Evolutionary conservation across 805 yeast genomes (phyloP), one percentile per base, ranked within the genome.

Genomic region (Pichia eremophila): DNA sequence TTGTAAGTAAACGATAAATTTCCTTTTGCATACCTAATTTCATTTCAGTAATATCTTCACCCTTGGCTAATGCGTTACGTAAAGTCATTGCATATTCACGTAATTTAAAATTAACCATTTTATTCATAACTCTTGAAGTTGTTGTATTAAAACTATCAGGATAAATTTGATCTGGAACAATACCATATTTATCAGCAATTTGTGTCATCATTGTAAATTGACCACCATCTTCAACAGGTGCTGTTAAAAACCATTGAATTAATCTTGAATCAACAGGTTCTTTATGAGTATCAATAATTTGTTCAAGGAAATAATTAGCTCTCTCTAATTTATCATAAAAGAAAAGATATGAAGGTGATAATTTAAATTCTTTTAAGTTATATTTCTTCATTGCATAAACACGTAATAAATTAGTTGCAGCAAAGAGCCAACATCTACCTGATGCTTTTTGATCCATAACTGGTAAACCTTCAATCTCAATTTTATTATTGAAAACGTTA

Each of bases 371-470:
- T 55, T 79, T 78, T 56, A 87, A 64, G 58, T 81, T 78, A 63
- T 81, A 75, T 59, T 75, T 74, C 56, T 74, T 70, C 65, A 81
- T 78, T 39, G 85, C 75, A 46, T 73, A 73, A 45, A 82, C 62
- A 57, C 95, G 74, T 58, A 86, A 68, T 47, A 83, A 74, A 56
- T 88, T 87, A 46, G 86, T 78, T 1, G 91, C 76, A 11, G 95
- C 95, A 64, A 87, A 87, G 51, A 87, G 73, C 95, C 95, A 87
- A 66, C 96, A 87, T 57, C 95, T 70, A 31, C 95, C 96, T 22
- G 87, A 78, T 11, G 78, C 63, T 57, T 77, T 75, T 69, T 87
- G 96, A 65, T 83, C 81, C 46, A 84, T 81, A 17, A 83, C 73
- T 27, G 90, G 89, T 1, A 77, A 57, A 4, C 82, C 83, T 55